A percentile compares a stretch with the other conserved stretches of the same genome.
Evolutionary conservation across 805 yeast genomes (phyloP).

Genomic region (Suhomyces canberraensis): DNA sequence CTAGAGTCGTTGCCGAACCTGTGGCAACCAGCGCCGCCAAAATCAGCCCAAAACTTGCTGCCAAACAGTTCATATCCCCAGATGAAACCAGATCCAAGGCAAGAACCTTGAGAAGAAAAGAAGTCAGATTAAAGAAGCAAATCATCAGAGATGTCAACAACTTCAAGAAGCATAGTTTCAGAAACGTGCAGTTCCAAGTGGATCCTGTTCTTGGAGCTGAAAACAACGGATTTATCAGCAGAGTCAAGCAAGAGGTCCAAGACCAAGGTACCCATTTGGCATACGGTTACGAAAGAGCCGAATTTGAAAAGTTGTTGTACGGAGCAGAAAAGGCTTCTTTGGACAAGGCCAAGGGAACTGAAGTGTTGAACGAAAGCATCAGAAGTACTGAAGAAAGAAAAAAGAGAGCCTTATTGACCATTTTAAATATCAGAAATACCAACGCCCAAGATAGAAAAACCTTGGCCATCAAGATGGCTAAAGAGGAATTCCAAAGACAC

Average conservation of each 20-base stretch:
- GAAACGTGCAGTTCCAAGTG: constrained; percentile 35
- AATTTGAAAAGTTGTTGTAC: constrained; percentile 70
- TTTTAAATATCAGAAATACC: constrained; percentile 72
- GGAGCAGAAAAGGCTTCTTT: constrained; percentile 71
- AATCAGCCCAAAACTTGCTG: constrained; percentile 28
- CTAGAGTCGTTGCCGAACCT: constrained; percentile 9
- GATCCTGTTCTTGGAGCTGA: constrained; percentile 86
- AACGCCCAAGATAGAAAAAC: constrained; percentile 54
- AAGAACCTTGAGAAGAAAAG: constrained; percentile 36
- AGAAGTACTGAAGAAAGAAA: constrained; percentile 47
- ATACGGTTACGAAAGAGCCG: constrained; percentile 54
- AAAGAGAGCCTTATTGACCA: constrained; percentile 66
- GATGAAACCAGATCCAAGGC: constrained; percentile 31
- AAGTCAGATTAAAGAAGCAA: constrained; percentile 38
- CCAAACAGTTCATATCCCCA: constrained; percentile 34
- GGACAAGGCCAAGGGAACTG: constrained; percentile 32
- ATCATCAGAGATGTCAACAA: constrained; percentile 40
- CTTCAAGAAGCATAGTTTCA: constrained; percentile 36
- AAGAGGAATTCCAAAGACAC: constrained; percentile 73
- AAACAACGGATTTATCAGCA: constrained; percentile 60
- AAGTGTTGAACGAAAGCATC: constrained; percentile 25
- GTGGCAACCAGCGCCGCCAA: constrained; percentile 4
- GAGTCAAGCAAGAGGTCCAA: constrained; percentile 62
- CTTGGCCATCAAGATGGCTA: constrained; percentile 61
- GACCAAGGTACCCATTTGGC: constrained; percentile 62